Percentiles rank a stretch among this genome's conserved stretches.
Conservation (phyloP, 78 protist species). For the Chrysochromulina parva region DNA sequence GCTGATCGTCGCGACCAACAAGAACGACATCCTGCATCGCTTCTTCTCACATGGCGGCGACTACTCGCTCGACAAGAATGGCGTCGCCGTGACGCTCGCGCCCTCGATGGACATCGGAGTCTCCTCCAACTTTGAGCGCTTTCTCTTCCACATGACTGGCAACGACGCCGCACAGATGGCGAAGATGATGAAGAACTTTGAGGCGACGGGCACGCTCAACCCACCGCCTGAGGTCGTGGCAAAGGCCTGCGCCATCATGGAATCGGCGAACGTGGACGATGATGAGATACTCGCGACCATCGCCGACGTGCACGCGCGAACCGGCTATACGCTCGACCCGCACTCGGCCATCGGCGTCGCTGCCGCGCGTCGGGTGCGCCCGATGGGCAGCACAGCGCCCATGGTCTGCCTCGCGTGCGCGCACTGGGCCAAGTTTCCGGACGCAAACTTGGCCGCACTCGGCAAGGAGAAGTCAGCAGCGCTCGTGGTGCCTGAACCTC, state of each 20-base stretch:
- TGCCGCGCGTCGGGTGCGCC: neutral
- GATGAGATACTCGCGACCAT: conserved; percentile 19
- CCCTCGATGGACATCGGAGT: conserved; percentile 74
- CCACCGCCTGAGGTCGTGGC: neutral
- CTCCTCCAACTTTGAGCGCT: conserved; percentile 71
- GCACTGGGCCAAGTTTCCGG: conserved; percentile 38
- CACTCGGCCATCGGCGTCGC: conserved; percentile 49
- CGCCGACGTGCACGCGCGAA: neutral
- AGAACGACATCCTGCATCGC: conserved; percentile 61
- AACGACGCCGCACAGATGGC: neutral
- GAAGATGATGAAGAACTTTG: no score
- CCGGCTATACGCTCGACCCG: conserved; percentile 34
- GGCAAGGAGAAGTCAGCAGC: neutral
- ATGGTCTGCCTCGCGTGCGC: conserved; percentile 42
- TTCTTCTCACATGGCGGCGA: neutral
- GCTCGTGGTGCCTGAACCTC: neutral
- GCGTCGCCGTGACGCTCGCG: conserved; percentile 8
- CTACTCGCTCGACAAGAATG: neutral
- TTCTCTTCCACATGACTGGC: conserved; percentile 34
- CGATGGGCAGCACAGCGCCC: neutral
- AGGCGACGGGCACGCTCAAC: neutral
- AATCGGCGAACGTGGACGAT: no score
- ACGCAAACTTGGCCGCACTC: neutral
- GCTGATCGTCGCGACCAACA: conserved; percentile 64
- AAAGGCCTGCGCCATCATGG: neutral